Conservation (phyloP, 495 filamentous ascomycete species). For the Penicillium daleae region DNA sequence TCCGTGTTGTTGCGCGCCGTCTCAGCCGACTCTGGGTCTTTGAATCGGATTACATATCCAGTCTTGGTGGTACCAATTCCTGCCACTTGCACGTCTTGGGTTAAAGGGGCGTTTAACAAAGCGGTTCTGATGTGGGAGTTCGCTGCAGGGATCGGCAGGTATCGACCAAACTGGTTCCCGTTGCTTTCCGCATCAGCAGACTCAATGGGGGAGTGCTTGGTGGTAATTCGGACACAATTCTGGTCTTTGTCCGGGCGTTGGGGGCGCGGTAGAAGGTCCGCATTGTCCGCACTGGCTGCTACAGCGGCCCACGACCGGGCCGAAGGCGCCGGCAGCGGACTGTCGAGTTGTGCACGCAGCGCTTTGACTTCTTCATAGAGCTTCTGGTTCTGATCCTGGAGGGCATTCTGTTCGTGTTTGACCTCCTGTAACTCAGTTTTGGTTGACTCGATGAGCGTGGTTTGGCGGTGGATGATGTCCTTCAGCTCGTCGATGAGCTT, state of each 20-base stretch:
- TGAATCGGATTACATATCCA: not conserved
- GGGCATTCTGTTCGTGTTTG: no score
- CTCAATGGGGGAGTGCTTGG: not conserved
- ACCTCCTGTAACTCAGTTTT: no score
- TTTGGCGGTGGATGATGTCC: not conserved
- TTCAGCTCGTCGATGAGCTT: conserved; percentile 25
- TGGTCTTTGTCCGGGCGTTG: not conserved
- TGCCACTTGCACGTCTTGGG: not conserved
- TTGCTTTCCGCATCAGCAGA: not conserved
- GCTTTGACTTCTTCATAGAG: no score
- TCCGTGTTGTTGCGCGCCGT: not conserved
- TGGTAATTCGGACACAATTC: not conserved
- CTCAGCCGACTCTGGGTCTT: not conserved
- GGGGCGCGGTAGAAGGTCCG: no score
- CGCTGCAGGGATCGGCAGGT: not conserved
- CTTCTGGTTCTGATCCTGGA: no score
- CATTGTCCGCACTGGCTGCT: no score
- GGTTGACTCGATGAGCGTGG: not conserved
- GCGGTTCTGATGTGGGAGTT: not conserved
- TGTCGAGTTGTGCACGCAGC: no score
- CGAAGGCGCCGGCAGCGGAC: no score
- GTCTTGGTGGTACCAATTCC: not conserved
- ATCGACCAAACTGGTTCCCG: not conserved
- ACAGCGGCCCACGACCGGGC: no score
- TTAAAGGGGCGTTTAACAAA: not conserved